Percentiles rank a stretch among this genome's conserved stretches.
phyloP scores from a whole-genome alignment of 805 yeast species.

The Candida awuae region DNA sequence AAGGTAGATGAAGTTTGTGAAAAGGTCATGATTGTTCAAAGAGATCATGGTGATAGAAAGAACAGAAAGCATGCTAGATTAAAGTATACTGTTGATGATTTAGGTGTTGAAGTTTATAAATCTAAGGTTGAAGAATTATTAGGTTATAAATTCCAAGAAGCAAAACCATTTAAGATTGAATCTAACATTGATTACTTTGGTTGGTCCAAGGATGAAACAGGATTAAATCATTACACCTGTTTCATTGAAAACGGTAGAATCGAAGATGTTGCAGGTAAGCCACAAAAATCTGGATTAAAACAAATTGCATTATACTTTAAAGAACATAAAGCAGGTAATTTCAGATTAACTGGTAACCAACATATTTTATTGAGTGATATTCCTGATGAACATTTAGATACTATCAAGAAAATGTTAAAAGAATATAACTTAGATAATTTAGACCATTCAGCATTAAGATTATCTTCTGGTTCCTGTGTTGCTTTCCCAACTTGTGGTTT shows the following conservation, averaged over 20 bases:
- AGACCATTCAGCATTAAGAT: slow-evolving; percentile 64
- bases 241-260: slow-evolving; percentile 96
- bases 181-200: slow-evolving; percentile 90
- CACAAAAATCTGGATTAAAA: slow-evolving; percentile 80
- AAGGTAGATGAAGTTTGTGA: slow-evolving; percentile 76
- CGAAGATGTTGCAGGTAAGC: slow-evolving; percentile 83
- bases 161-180: slow-evolving; percentile 66
- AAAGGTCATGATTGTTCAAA: slow-evolving; percentile 86
- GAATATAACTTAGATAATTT: slow-evolving; percentile 79
- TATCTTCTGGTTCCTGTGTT: slow-evolving; percentile 93
- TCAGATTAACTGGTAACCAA: slow-evolving; percentile 94
- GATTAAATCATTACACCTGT: slow-evolving; percentile 83
- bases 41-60: slow-evolving; percentile 90
- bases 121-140: slow-evolving; percentile 72
- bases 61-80: slow-evolving; percentile 97
- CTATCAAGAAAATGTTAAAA: slow-evolving; percentile 55
- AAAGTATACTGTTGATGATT: slow-evolving; percentile 91
- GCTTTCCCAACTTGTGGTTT: slow-evolving; percentile 98
- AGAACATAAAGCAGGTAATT: slow-evolving; percentile 62
- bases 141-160: slow-evolving; percentile 67
- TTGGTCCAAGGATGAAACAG: slow-evolving; percentile 82
- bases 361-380: slow-evolving; percentile 74
- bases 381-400: slow-evolving; percentile 56
- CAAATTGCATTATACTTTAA: slow-evolving; percentile 67
- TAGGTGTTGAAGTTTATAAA: slow-evolving; percentile 83